phyloP scores from a whole-genome alignment of 2,329 filamentous ascomycete genomes.

The Sarocladium kiliense region DNA sequence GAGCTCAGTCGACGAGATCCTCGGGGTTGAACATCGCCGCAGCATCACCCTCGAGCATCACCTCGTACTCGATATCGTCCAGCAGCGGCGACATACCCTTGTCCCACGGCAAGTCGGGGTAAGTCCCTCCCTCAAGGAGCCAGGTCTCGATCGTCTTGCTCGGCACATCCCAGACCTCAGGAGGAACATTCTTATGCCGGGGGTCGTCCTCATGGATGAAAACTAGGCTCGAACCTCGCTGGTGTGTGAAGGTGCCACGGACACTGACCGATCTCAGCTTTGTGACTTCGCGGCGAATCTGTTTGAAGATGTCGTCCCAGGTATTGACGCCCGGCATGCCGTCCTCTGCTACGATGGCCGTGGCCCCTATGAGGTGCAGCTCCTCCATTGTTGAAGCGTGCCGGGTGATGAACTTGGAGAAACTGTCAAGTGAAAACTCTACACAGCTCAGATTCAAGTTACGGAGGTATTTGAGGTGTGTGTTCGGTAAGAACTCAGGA shows the following conservation, averaged over 20 bases:
- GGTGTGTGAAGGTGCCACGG: not conserved
- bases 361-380: conserved; percentile 11
- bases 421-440: conserved; percentile 13
- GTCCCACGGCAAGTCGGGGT: conserved; percentile 3
- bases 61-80: conserved; percentile 5
- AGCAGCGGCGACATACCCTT: not conserved
- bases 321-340: conserved; percentile 6
- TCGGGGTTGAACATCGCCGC: not conserved
- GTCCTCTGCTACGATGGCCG: conserved; percentile 11
- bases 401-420: conserved; percentile 13
- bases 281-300: not conserved
- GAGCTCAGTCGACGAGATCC: not conserved
- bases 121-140: not conserved
- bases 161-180: conserved; percentile 1
- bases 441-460: conserved; percentile 13
- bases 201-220: conserved; percentile 5
- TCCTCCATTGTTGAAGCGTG: conserved; percentile 15
- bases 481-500: conserved; percentile 15
- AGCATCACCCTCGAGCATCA: not conserved
- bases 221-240: not conserved
- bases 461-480: conserved; percentile 16
- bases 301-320: conserved; percentile 5
- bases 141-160: not conserved
- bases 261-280: not conserved
- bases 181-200: not conserved